These are phyloP conservation scores for Asterochloris sp. DNA, from an alignment of 139 green algal genomes.

Conservation along the genomic window DNA sequence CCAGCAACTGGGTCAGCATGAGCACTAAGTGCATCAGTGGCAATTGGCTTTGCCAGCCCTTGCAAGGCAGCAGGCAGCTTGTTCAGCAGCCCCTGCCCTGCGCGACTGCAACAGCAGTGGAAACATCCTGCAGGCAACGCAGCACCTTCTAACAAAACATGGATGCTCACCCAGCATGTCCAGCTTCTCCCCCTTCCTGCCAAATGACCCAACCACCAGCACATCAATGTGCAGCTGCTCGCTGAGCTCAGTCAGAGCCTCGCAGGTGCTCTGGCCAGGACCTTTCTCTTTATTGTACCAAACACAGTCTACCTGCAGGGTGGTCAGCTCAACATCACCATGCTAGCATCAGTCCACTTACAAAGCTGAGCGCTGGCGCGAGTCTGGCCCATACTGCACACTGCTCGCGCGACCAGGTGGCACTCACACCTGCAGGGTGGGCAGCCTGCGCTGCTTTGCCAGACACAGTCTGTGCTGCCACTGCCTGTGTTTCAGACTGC, in stretches of 20 bases:
- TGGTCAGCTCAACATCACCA: not conserved
- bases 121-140: not conserved
- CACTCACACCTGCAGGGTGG: not conserved
- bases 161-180: not conserved
- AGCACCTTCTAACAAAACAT: not conserved
- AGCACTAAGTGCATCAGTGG: too few relatives aligned
- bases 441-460: not conserved
- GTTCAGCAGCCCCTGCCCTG: not conserved
- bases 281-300: slow-evolving; percentile 16
- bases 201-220: slow-evolving; percentile 10
- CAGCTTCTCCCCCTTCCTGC: slow-evolving; percentile 8
- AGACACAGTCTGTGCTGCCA: not conserved
- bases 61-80: too few relatives aligned
- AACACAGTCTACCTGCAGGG: slow-evolving; percentile 7
- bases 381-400: too few relatives aligned
- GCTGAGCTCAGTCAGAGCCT: slow-evolving; percentile 8
- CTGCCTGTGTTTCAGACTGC: not conserved
- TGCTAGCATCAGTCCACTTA: too few relatives aligned
- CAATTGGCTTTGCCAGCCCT: too few relatives aligned
- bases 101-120: not conserved
- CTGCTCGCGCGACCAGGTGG: too few relatives aligned
- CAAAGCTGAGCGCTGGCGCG: too few relatives aligned
- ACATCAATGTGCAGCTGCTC: slow-evolving; percentile 16
- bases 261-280: slow-evolving; percentile 8
- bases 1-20: too few relatives aligned